phyloP scores from a whole-genome alignment of 441 rosid species.

The Kokia cookei region DNA sequence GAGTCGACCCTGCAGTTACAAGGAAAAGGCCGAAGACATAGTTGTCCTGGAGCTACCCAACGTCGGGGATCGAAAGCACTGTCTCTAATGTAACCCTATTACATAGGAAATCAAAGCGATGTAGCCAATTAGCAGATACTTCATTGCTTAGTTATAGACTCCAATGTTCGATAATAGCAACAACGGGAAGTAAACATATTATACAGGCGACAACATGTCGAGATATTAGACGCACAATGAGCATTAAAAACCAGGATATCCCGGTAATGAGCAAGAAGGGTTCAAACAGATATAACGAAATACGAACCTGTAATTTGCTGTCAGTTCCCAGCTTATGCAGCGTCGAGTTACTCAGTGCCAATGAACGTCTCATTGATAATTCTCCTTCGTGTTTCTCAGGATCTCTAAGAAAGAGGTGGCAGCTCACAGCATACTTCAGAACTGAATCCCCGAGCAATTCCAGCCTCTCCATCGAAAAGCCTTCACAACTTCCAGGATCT shows the following conservation, averaged over 20 bases:
- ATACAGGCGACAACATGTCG: too few relatives aligned
- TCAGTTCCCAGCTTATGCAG: conserved; percentile 60
- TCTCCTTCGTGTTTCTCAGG: conserved; percentile 75
- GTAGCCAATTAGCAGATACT: neutral
- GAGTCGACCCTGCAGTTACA: conserved; percentile 66
- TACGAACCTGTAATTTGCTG: conserved; percentile 63
- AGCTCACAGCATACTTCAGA: conserved; percentile 74
- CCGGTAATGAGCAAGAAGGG: neutral
- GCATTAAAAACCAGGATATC: neutral
- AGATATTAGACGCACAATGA: neutral
- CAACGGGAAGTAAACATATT: neutral
- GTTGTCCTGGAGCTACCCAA: conserved; percentile 93
- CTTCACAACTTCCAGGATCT: conserved; percentile 81
- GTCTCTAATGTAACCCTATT: conserved; percentile 75
- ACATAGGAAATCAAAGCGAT: conserved; percentile 19
- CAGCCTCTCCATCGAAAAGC: conserved; percentile 89
- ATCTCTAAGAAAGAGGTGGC: conserved; percentile 64
- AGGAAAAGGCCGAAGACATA: conserved; percentile 39
- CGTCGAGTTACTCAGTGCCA: conserved; percentile 55
- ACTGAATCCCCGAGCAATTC: conserved; percentile 97
- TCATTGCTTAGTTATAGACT: neutral
- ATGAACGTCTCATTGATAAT: conserved; percentile 37
- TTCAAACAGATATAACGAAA: neutral
- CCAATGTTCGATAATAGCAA: neutral
- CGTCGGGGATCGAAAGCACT: conserved; percentile 79